Base-by-base conservation (phyloP, 2,329 filamentous ascomycete genomes). In the Colletotrichum sp. region DNA sequence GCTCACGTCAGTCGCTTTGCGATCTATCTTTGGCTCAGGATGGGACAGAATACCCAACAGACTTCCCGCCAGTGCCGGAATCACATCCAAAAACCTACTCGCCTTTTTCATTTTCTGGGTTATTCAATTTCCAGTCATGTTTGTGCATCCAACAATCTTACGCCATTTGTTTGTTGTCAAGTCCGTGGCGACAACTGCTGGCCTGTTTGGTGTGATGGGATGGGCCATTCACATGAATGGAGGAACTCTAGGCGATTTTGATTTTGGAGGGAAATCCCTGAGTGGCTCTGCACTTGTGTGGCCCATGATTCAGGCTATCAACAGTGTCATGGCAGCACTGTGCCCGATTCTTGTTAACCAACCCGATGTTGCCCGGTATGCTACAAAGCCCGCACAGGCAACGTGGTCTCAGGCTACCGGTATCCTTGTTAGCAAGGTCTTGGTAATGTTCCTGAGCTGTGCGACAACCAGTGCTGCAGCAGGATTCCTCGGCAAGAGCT, bases 91-190 rank as follows among this genome's bases (percentile, higher is more conserved):
- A 72, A 87, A 87, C 16, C 86, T 91, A 84, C 79, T 90, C 16
- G 86, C 86, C 15, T 91, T 90, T 79, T 88, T 92, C 80, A 79
- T 91, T 25, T 91, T 90, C 81, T 91, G 89, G 89, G 81, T 89
- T 0, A 80, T 90, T 1, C 89, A 90, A 77, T 82, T 91, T 16
- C 90, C 83, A 77, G 64, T 79, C 77, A 80, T 90, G 63, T 84
- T 87, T 75, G 88, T 90, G 78, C 88, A 89, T 66, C 88, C 88
- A 6, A 88, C 88, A 63, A 86, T 86, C 36, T 81, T 90, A 16
- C 82, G 86, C 27, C 88, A 85, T 80, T 79, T 89, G 49, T 89
- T 89, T 65, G 85, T 88, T 9, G 79, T 85, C 73, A 86, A 87
- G 79, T 79, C 82, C 0, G 78, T 85, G 4, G 63, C 87, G 19